Base-by-base conservation (phyloP, 768 basidiomycete genomes). In the Macrolepiota albuminosa region DNA sequence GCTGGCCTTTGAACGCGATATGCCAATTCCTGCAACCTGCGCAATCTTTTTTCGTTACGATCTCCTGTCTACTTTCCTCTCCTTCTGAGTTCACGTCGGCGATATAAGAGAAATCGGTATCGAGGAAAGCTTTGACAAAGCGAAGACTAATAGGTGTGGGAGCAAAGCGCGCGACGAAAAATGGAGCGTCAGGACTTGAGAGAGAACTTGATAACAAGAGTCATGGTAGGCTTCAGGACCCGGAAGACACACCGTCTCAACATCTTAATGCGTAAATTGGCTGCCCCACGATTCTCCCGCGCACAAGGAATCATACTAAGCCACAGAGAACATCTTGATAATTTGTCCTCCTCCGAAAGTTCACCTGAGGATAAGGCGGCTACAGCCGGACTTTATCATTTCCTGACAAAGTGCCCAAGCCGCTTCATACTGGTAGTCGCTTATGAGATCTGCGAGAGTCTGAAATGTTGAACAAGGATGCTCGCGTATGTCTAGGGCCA, bases 81-180 rank as follows among this genome's bases (percentile, higher is more conserved):
- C 14, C 34, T 29, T 48, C 21, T 5, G 61, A 48, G 31, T 65
- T 26, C 42, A 59, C n/a, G 8, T 33, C 39, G 6, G 21, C 58
- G 55, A 65, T 66, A 66, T 69, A 75, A 6, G 26, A 39, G 24
- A 61, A 49, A 52, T 66, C 64, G 26, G 66, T 66, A 21, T 56
- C 54, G 54, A 74, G 71, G 34, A 76, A 68, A 33, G 77, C 69
- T 9, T 71, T 57, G 37, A 88, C 59, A 64, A 84, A 85, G 6
- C 60, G 61, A 48, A 67, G 60, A 58, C 72, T 71, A 46, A 73
- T 64, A 1, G 70, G 62, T 4, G 72, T 71, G 6, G 68, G 58
- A 2, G 79, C 74, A 67, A 77, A 81, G 24, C 78, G 78, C 42
- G 80, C 70, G 21, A 88, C 67, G 4, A 70, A 68, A 2, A 76